These are phyloP conservation scores for Epithele typhae DNA, from an alignment of 768 basidiomycete genomes.

Conservation along the genomic window DNA sequence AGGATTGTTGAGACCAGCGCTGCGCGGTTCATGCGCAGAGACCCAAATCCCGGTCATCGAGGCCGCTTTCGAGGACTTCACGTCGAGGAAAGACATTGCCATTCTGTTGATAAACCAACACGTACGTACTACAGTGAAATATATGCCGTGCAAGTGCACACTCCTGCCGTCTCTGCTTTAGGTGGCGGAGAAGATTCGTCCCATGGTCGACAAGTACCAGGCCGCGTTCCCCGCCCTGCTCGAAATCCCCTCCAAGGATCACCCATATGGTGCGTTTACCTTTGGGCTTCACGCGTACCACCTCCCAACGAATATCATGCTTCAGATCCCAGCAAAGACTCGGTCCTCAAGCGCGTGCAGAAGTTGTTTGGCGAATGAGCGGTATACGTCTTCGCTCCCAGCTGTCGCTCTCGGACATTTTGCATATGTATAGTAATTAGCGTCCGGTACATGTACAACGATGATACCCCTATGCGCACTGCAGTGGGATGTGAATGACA, in stretches of 20 bases:
- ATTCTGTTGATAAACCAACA: constrained; percentile 98
- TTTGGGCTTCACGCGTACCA: constrained; percentile 3
- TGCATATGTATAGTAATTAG: constrained; percentile 10
- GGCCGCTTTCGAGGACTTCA: constrained; percentile 90
- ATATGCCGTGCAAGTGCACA: neutral
- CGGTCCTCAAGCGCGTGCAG: constrained; percentile 92
- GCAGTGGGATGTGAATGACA: neutral
- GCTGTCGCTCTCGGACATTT: neutral
- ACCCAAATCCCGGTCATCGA: constrained; percentile 91
- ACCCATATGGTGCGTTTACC: constrained; percentile 81
- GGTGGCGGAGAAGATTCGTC: constrained; percentile 97
- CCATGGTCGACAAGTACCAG: constrained; percentile 91
- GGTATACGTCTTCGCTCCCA: no score
- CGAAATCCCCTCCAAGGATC: constrained; percentile 98
- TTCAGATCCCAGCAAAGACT: constrained; percentile 92
- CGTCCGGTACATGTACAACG: constrained; percentile 12
- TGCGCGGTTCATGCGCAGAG: constrained; percentile 43
- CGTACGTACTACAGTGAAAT: constrained; percentile 44
- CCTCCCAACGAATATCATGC: constrained; percentile 15
- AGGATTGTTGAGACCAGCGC: no score
- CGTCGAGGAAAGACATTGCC: constrained; percentile 90
- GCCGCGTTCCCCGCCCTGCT: constrained; percentile 95
- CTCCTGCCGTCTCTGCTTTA: constrained; percentile 28
- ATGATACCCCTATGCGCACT: constrained; percentile 2
- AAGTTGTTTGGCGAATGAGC: constrained; percentile 88